Percentiles rank a stretch among this genome's conserved stretches.
phyloP scores from a whole-genome alignment of 805 yeast species.

The Candida manassasensis region DNA sequence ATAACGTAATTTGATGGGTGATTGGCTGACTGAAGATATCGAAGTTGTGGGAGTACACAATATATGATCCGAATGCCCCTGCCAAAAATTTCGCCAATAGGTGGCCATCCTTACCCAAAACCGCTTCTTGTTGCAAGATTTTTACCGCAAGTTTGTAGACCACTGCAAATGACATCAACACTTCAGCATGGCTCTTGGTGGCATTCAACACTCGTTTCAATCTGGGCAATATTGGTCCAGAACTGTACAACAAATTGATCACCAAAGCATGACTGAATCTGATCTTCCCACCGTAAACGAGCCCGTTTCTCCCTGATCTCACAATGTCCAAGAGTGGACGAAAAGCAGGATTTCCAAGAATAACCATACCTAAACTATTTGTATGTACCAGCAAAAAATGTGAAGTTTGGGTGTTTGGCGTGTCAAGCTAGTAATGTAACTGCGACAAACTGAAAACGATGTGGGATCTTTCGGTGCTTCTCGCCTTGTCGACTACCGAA shows the following conservation, averaged over 20 bases:
- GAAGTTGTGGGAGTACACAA: conserved; percentile 42
- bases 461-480: no score
- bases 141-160: conserved; percentile 42
- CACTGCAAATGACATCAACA: conserved; percentile 53
- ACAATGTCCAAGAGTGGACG: conserved; percentile 31
- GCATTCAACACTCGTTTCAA: conserved; percentile 44
- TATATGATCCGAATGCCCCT: conserved; percentile 39
- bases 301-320: conserved; percentile 42
- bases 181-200: conserved; percentile 51
- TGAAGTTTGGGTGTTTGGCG: neutral
- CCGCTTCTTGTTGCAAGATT: conserved; percentile 25
- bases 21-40: conserved; percentile 44
- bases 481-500: no score
- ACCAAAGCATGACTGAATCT: conserved; percentile 64
- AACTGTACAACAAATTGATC: conserved; percentile 51
- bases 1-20: conserved; percentile 70
- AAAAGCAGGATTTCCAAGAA: conserved; percentile 21
- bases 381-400: neutral
- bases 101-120: conserved; percentile 29
- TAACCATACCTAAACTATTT: conserved; percentile 14
- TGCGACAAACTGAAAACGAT: no score
- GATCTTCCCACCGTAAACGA: conserved; percentile 58
- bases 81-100: conserved; percentile 31
- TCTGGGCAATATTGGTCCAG: conserved; percentile 46
- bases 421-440: no score